These are phyloP conservation scores for Entamoeba histolytica DNA, from an alignment of 208 protist species.

Conservation along the genomic window DNA sequence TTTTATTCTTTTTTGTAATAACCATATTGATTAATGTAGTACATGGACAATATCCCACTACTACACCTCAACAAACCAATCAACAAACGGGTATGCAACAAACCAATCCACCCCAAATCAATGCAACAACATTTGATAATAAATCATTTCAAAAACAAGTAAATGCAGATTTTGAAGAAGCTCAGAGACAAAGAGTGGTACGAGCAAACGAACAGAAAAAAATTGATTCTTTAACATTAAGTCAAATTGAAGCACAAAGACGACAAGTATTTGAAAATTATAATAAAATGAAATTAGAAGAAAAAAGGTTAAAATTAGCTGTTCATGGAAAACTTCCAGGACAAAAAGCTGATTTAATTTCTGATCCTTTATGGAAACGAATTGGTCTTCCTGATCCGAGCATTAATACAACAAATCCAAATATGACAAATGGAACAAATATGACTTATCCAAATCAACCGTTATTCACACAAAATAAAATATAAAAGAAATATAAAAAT, in stretches of 20 bases:
- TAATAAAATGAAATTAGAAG: background rate
- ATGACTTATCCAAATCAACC: too few relatives aligned
- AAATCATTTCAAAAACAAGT: background rate
- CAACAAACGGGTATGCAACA: too few relatives aligned
- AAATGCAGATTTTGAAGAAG: background rate
- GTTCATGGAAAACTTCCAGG: background rate
- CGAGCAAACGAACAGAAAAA: background rate
- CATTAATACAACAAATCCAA: background rate
- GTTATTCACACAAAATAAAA: too few relatives aligned
- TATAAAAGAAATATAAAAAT: too few relatives aligned
- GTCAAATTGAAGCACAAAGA: background rate
- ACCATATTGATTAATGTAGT: too few relatives aligned
- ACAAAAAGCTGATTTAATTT: background rate
- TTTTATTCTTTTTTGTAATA: too few relatives aligned
- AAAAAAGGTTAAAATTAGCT: background rate
- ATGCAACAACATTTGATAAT: background rate
- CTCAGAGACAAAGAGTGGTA: background rate
- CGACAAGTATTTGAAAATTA: background rate
- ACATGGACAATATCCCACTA: too few relatives aligned
- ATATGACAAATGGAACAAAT: background rate
- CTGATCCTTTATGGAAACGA: background rate
- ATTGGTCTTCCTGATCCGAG: background rate
- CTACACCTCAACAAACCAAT: too few relatives aligned
- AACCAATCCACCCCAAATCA: too few relatives aligned
- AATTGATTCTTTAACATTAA: background rate